phyloP scores from a whole-genome alignment of 495 filamentous ascomycete species.

The Penicillium simplicissimum region DNA sequence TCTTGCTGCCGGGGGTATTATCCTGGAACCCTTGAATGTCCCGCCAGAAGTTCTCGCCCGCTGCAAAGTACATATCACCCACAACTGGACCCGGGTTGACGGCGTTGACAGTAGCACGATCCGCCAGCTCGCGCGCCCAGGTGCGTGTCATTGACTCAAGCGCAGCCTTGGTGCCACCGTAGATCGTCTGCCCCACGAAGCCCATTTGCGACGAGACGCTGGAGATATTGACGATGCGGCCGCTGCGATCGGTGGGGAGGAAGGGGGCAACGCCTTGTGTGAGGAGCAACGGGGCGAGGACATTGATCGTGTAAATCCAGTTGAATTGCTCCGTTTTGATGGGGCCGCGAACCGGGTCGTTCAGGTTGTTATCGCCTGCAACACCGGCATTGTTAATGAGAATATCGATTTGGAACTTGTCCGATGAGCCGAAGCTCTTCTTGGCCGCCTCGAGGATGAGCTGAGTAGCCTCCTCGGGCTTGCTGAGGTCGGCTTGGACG shows the following conservation, averaged over 20 bases:
- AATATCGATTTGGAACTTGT: conserved; percentile 75
- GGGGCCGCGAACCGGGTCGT: conserved; percentile 50
- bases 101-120: conserved; percentile 79
- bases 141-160: conserved; percentile 91
- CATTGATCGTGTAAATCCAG: conserved; percentile 76
- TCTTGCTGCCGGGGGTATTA: conserved; percentile 63
- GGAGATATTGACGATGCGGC: conserved; percentile 78
- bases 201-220: conserved; percentile 69
- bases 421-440: conserved; percentile 51
- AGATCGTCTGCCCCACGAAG: conserved; percentile 71
- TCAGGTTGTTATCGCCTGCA: conserved; percentile 58
- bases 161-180: conserved; percentile 87
- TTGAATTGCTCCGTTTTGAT: conserved; percentile 62
- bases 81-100: conserved; percentile 87
- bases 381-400: conserved; percentile 88
- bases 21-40: conserved; percentile 62
- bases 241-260: conserved; percentile 72
- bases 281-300: conserved; percentile 80
- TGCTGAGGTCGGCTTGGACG: conserved; percentile 60
- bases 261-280: conserved; percentile 68
- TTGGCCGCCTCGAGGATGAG: conserved; percentile 43
- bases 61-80: conserved; percentile 71
- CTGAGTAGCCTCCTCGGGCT: conserved; percentile 38
- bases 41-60: conserved; percentile 54
- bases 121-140: conserved; percentile 79